Evolutionary conservation across 2,329 filamentous ascomycete species (phyloP).

Genomic region (Elsinoe necatrix): DNA sequence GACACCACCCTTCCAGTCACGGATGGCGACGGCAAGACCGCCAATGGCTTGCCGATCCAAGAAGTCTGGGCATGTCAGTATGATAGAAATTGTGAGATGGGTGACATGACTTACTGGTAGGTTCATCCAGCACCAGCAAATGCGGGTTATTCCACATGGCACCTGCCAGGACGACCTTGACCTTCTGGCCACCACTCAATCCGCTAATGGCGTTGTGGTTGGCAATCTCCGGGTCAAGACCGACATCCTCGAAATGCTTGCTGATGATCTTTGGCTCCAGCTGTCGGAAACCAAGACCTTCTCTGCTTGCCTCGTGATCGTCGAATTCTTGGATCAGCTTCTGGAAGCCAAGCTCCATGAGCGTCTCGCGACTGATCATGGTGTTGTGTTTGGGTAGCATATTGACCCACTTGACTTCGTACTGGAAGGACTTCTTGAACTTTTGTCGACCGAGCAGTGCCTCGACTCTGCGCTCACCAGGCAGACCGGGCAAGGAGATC

Average conservation of each 20-base stretch:
- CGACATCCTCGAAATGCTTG: constrained; percentile 96
- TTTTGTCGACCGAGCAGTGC: constrained; percentile 92
- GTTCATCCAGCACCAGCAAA: constrained; percentile 63
- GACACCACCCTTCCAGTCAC: constrained; percentile 95
- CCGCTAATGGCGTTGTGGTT: constrained; percentile 98
- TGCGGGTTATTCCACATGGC: constrained; percentile 78
- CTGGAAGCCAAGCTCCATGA: constrained; percentile 74
- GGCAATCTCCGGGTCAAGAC: constrained; percentile 92
- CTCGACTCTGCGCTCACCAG: constrained; percentile 69
- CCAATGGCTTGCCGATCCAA: constrained; percentile 57
- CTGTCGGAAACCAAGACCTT: constrained; percentile 91
- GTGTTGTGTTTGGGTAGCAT: constrained; percentile 89
- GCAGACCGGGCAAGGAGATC: constrained; percentile 77
- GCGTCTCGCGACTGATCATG: constrained; percentile 85
- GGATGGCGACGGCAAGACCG: constrained; percentile 92
- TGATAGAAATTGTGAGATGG: too few species aligned
- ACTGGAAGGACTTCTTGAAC: constrained; percentile 98
- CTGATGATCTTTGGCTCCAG: constrained; percentile 89
- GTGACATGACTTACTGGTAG: background rate
- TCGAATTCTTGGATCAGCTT: constrained; percentile 98
- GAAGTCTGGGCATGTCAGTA: constrained; percentile 8
- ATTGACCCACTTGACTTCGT: constrained; percentile 90
- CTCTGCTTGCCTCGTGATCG: constrained; percentile 95
- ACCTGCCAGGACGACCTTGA: constrained; percentile 94
- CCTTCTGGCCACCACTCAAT: constrained; percentile 93